Conservation (phyloP, 2,329 filamentous ascomycete species). For the Stemphylium vesicarium region DNA sequence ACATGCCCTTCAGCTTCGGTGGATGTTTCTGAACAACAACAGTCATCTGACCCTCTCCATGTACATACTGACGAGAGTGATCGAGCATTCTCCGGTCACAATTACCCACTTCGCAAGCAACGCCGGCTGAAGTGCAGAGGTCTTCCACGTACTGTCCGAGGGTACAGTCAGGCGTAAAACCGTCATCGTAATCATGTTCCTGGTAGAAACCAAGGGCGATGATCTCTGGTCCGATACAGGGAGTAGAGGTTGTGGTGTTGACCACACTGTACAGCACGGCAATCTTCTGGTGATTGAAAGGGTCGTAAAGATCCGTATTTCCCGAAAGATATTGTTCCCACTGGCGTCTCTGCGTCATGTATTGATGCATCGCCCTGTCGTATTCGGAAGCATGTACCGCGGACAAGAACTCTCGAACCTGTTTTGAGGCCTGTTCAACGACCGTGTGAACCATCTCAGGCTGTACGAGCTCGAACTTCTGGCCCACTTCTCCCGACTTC, state of each 20-base stretch:
- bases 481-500: slow-evolving; percentile 51
- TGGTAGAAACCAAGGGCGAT: slow-evolving; percentile 93
- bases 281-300: slow-evolving; percentile 94
- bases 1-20: slow-evolving; percentile 67
- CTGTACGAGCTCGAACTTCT: slow-evolving; percentile 87
- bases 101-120: slow-evolving; percentile 80
- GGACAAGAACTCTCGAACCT: slow-evolving; percentile 91
- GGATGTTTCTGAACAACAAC: slow-evolving; percentile 83
- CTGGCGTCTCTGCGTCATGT: slow-evolving; percentile 90
- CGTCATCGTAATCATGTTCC: slow-evolving; percentile 75
- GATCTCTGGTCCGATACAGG: slow-evolving; percentile 89
- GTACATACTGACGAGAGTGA: slow-evolving; percentile 95
- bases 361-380: slow-evolving; percentile 91
- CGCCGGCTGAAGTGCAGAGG: slow-evolving; percentile 75
- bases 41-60: slow-evolving; percentile 91
- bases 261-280: slow-evolving; percentile 93
- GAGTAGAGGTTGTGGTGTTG: slow-evolving; percentile 90
- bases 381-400: slow-evolving; percentile 97
- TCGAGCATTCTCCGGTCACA: slow-evolving; percentile 90
- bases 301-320: slow-evolving; percentile 88
- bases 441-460: slow-evolving; percentile 94
- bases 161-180: slow-evolving; percentile 83
- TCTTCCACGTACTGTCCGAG: slow-evolving; percentile 95
- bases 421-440: slow-evolving; percentile 77
- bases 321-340: slow-evolving; percentile 96